phyloP scores from a whole-genome alignment of 2,329 filamentous ascomycete genomes.

The Aquanectria penicillioides region DNA sequence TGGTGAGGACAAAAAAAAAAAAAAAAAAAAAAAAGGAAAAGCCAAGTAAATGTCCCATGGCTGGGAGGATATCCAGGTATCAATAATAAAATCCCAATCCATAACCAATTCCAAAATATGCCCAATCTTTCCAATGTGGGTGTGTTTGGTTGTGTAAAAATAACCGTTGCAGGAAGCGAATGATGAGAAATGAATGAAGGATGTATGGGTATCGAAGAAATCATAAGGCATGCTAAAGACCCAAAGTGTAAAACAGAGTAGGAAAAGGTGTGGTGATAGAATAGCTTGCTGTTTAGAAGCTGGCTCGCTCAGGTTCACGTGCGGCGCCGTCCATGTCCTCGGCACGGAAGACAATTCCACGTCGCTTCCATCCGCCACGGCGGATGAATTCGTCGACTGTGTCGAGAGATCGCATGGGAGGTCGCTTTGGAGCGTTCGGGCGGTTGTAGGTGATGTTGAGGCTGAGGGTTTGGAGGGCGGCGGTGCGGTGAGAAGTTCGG shows the following conservation, averaged over 20 bases:
- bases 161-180: conserved; percentile 22
- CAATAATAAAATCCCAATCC: conserved; percentile 1
- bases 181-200: conserved; percentile 23
- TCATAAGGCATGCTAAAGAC: conserved; percentile 30
- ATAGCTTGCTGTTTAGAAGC: conserved; percentile 31
- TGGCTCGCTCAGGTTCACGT: conserved; percentile 33
- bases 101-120: conserved; percentile 10
- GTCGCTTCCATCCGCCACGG: conserved; percentile 56
- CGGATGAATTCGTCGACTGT: conserved; percentile 55
- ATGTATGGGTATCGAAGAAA: conserved; percentile 40
- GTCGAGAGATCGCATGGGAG: conserved; percentile 51
- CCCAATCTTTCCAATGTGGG: conserved; percentile 13
- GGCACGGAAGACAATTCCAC: conserved; percentile 52
- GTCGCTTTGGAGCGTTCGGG: conserved; percentile 43
- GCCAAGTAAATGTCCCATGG: conserved; percentile 6
- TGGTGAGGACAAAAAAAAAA: conserved; percentile 1
- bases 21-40: conserved; percentile 5
- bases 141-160: conserved; percentile 17
- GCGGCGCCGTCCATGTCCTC: conserved; percentile 45
- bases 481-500: conserved; percentile 16
- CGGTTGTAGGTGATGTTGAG: conserved; percentile 51
- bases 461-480: conserved; percentile 39
- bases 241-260: background rate
- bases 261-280: conserved; percentile 7
- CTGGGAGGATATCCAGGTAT: conserved; percentile 9